A percentile compares a stretch with the other conserved stretches of the same genome.
Evolutionary conservation across 1,284 basidiomycete species (phyloP).

Genomic region (Coniferiporia sulphurascens): DNA sequence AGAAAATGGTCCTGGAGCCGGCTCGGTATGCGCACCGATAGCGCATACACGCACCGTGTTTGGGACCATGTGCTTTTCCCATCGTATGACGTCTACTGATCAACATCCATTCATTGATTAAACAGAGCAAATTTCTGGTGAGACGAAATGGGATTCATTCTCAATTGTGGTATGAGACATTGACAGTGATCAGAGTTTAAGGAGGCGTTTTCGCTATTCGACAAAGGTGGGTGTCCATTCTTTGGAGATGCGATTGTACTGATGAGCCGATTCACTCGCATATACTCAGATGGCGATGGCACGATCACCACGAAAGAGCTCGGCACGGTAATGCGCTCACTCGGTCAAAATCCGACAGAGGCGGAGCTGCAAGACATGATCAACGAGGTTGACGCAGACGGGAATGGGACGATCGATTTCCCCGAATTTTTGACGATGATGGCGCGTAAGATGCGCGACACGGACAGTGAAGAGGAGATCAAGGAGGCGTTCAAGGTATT

Average conservation of each 20-base stretch:
- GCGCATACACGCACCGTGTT: not conserved
- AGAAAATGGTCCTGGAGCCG: not conserved
- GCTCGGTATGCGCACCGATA: constrained; percentile 17
- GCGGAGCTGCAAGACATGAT: constrained; percentile 97
- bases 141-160: constrained; percentile 20
- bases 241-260: not conserved
- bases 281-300: constrained; percentile 81
- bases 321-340: constrained; percentile 94
- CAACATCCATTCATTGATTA: constrained; percentile 3
- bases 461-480: constrained; percentile 77
- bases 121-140: constrained; percentile 67
- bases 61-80: not conserved
- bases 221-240: constrained; percentile 62
- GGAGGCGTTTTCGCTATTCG: constrained; percentile 92
- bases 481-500: constrained; percentile 82
- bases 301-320: constrained; percentile 96
- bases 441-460: constrained; percentile 94
- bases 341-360: constrained; percentile 96
- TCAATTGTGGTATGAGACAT: not conserved
- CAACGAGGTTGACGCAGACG: constrained; percentile 82
- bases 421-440: constrained; percentile 95
- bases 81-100: constrained; percentile 5
- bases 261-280: not conserved
- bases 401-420: constrained; percentile 92
- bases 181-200: constrained; percentile 56